Conservation (phyloP, 2,329 filamentous ascomycete genomes). For the Fusarium devonianum region DNA sequence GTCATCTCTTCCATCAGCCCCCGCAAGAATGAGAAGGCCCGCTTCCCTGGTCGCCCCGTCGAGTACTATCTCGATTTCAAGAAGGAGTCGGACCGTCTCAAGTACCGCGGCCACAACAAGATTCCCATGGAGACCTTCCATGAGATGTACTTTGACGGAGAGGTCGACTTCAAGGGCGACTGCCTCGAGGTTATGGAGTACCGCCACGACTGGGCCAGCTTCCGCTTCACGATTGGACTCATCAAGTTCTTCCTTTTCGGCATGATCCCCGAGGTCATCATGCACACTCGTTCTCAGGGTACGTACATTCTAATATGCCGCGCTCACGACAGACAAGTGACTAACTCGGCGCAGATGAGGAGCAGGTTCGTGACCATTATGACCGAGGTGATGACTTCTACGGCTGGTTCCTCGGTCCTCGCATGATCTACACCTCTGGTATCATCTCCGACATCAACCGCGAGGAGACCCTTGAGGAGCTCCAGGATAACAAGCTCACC, state of each 20-base stretch:
- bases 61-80: conserved; percentile 92
- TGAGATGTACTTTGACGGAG: conserved; percentile 96
- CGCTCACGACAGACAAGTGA: neutral
- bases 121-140: conserved; percentile 94
- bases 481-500: conserved; percentile 97
- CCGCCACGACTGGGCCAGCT: conserved; percentile 96
- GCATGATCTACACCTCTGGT: conserved; percentile 98
- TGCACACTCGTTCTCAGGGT: conserved; percentile 89
- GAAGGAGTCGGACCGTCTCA: conserved; percentile 64
- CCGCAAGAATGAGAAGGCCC: conserved; percentile 91
- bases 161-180: conserved; percentile 96
- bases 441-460: conserved; percentile 86
- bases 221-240: conserved; percentile 84
- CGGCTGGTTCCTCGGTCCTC: conserved; percentile 95
- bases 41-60: conserved; percentile 82
- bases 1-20: conserved; percentile 81
- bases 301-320: conserved; percentile 9
- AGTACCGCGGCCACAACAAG: conserved; percentile 80
- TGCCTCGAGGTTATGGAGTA: conserved; percentile 88
- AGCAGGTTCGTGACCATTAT: conserved; percentile 97
- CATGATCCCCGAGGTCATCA: conserved; percentile 88
- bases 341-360: conserved; percentile 66
- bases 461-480: conserved; percentile 91
- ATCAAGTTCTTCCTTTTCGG: conserved; percentile 88
- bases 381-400: conserved; percentile 99